Evolutionary conservation across 1,284 basidiomycete genomes (phyloP).

Genomic region (Ustilago lituana): DNA sequence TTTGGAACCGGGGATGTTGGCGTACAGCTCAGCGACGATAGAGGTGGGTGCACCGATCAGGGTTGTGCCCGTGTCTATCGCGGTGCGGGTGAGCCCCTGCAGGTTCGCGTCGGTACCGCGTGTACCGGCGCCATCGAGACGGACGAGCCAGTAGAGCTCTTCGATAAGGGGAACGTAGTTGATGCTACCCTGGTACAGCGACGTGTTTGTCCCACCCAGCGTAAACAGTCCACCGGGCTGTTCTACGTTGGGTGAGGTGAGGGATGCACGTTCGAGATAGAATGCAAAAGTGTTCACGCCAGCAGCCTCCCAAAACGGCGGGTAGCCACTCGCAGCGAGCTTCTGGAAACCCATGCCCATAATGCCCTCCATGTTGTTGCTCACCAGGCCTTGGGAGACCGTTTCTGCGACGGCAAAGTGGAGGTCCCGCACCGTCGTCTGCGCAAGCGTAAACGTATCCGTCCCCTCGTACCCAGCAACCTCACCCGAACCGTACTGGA

Average conservation of each 20-base stretch:
- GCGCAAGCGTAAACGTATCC: constrained; percentile 41
- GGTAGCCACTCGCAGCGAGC: constrained; percentile 28
- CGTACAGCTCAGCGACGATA: constrained; percentile 49
- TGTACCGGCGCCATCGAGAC: constrained; percentile 43
- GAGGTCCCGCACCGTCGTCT: constrained; percentile 33
- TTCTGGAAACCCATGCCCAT: constrained; percentile 55
- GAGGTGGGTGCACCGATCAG: constrained; percentile 59
- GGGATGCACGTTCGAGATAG: constrained; percentile 45
- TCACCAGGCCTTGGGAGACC: constrained; percentile 31
- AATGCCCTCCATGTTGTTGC: constrained; percentile 43
- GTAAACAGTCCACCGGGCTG: constrained; percentile 56
- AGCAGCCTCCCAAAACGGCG: constrained; percentile 49
- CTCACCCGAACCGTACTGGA: constrained; percentile 47
- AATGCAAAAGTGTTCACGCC: constrained; percentile 49
- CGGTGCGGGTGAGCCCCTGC: constrained; percentile 28
- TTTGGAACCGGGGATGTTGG: constrained; percentile 44
- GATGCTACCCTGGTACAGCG: constrained; percentile 52
- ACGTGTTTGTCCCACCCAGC: constrained; percentile 51
- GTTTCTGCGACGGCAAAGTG: constrained; percentile 54
- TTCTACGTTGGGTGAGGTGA: constrained; percentile 8
- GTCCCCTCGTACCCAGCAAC: constrained; percentile 42
- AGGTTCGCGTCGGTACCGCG: constrained; percentile 25
- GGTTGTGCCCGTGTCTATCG: constrained; percentile 65
- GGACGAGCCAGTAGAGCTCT: constrained; percentile 54
- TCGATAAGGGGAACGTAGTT: constrained; percentile 46